phyloP scores from a whole-genome alignment of 495 filamentous ascomycete species.

The Hypoxylon fragiforme region DNA sequence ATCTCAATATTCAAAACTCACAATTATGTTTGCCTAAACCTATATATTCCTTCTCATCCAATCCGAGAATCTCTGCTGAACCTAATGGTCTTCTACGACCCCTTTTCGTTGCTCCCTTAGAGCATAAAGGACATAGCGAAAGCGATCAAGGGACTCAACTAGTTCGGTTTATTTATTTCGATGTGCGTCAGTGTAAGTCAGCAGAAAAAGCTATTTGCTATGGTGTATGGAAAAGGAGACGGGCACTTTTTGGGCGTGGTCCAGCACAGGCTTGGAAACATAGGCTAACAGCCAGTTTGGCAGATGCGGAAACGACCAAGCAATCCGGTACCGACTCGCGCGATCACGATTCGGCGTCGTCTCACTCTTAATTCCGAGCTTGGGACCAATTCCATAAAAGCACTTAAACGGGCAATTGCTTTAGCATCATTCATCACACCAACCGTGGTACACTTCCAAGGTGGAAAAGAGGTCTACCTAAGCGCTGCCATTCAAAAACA shows the following conservation, averaged over 20 bases:
- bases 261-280: neutral
- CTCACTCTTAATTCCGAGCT: slow-evolving; percentile 32
- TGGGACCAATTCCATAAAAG: slow-evolving; percentile 36
- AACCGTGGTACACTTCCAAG: slow-evolving; percentile 32
- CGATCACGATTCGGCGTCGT: slow-evolving; percentile 22
- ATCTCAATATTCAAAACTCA: neutral
- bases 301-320: slow-evolving; percentile 28
- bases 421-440: slow-evolving; percentile 33
- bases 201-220: neutral
- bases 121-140: slow-evolving; percentile 8
- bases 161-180: neutral
- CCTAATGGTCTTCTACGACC: slow-evolving; percentile 18
- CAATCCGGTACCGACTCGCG: slow-evolving; percentile 12
- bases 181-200: slow-evolving; percentile 29
- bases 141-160: neutral
- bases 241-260: neutral
- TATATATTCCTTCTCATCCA: neutral
- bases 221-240: neutral
- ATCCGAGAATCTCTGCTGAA: slow-evolving; percentile 5
- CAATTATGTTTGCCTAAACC: slow-evolving; percentile 5
- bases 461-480: slow-evolving; percentile 33
- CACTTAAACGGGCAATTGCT: slow-evolving; percentile 37
- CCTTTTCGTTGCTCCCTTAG: slow-evolving; percentile 11
- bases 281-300: slow-evolving; percentile 2
- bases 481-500: slow-evolving; percentile 41